phyloP scores from a whole-genome alignment of 768 basidiomycete species.

The Trametes maxima region DNA sequence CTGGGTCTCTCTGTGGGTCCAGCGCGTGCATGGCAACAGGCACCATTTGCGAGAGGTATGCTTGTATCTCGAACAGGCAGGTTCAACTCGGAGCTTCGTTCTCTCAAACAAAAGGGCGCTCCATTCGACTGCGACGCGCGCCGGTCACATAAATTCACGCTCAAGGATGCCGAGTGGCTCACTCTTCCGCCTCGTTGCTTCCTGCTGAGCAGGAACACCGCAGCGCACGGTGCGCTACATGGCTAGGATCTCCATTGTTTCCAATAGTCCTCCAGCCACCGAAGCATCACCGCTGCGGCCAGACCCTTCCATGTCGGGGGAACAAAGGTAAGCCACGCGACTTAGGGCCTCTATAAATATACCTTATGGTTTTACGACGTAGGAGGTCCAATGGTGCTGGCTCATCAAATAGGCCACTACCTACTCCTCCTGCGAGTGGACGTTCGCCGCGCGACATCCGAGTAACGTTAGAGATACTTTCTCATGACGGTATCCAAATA shows the following conservation, averaged over 20 bases:
- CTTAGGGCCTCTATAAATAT: no score
- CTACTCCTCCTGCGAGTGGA: no score
- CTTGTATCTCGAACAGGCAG: slow-evolving; percentile 6
- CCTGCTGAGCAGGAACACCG: not conserved
- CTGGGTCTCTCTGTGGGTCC: slow-evolving; percentile 8
- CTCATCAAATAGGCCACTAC: no score
- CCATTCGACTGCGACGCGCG: not conserved
- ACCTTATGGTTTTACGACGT: no score
- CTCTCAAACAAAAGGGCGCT: not conserved
- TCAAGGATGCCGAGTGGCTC: not conserved
- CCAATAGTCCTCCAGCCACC: no score
- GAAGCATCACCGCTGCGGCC: no score
- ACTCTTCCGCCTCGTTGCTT: not conserved
- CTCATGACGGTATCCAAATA: not conserved
- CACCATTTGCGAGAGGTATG: not conserved
- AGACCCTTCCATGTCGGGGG: no score
- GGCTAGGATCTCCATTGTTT: no score
- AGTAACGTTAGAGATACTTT: not conserved
- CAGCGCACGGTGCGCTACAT: no score
- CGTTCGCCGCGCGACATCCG: no score
- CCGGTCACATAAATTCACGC: not conserved
- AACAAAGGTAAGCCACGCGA: no score
- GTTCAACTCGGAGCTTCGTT: not conserved
- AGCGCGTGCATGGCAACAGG: slow-evolving; percentile 1
- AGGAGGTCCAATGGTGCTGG: no score